Conservation (phyloP, 2,329 filamentous ascomycete genomes). For the Phaeosphaeriaceae sp. region DNA sequence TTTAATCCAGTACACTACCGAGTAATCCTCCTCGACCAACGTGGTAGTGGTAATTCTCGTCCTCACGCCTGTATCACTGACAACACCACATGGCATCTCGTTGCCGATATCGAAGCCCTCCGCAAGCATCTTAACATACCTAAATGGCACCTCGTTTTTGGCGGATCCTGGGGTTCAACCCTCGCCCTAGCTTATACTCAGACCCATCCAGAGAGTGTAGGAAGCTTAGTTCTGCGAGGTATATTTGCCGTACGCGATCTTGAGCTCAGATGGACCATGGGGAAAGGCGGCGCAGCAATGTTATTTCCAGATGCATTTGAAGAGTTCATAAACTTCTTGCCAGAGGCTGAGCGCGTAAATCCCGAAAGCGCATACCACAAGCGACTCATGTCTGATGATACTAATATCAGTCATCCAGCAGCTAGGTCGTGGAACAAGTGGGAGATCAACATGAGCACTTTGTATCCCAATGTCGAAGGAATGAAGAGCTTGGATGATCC, state of each 20-base stretch:
- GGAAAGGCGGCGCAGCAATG: conserved; percentile 34
- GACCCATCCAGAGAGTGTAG: conserved; percentile 48
- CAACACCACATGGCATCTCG: conserved; percentile 55
- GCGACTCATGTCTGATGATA: conserved; percentile 46
- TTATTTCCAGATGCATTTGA: conserved; percentile 52
- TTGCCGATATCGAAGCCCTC: conserved; percentile 55
- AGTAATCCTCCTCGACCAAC: conserved; percentile 56
- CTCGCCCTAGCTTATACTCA: conserved; percentile 55
- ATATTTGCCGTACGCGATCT: conserved; percentile 49
- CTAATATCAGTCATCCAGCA: conserved; percentile 34
- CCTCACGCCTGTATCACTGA: conserved; percentile 51
- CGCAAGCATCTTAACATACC: conserved; percentile 50
- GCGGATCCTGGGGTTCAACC: conserved; percentile 57
- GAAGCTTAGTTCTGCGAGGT: conserved; percentile 52
- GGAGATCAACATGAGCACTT: conserved; percentile 41
- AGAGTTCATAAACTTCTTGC: conserved; percentile 44
- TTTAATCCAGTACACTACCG: conserved; percentile 55
- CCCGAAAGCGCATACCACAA: conserved; percentile 50
- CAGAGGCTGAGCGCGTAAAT: conserved; percentile 48
- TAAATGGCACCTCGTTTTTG: conserved; percentile 56
- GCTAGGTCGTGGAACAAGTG: conserved; percentile 48
- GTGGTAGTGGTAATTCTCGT: conserved; percentile 53
- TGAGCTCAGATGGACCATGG: conserved; percentile 49
- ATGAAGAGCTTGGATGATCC: conserved; percentile 40
- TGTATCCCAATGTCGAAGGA: conserved; percentile 25